Evolutionary conservation across 495 filamentous ascomycete genomes (phyloP), one percentile per base, ranked within the genome.

Genomic region (Neurospora sp.): DNA sequence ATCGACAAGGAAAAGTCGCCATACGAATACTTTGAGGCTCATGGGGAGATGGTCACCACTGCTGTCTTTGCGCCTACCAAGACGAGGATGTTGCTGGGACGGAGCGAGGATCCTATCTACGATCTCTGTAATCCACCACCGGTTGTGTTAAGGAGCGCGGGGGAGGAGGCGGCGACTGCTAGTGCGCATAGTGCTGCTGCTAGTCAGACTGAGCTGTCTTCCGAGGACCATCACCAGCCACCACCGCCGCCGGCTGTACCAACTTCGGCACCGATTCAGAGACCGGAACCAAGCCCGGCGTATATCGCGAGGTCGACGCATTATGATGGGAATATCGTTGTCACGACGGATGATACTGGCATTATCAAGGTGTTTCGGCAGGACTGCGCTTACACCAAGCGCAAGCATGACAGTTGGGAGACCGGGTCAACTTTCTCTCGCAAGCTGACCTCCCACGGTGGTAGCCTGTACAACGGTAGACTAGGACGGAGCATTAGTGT

Each of bases 71-170:
- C 96, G 0, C 96, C 96, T 1, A 87, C 87, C 1, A 89, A 87
- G 72, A 93, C 94, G 4, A 87, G 93, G 73, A 91, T 93, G 78
- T 84, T 93, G 3, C 85, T 99, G 0, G 89, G 90, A 18, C 83
- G 86, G 40, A 96, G 94, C 9, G 92, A 93, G 71, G 96, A 99
- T 79, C 96, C 95, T 8, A 87, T 99, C 39, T 99, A 93, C 79
- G 94, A 98, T 77, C 87, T 98, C 27, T 98, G 96, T 84, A 98
- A 99, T 77, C 96, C 96, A 10, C 95, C 95, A 9, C 95, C 94
- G 0, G 89, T 99, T 9, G 94, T 91, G 2, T 88, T 99, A 8
- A 84, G 94, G 41, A 92, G 89, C 73, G 85, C 90, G n/a, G 88
- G 90, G 41, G 92, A 95, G 71, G 92, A 94, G 71, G 79, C 79